phyloP scores from a whole-genome alignment of 2,329 filamentous ascomycete genomes.

The Ophiostoma populinum region DNA sequence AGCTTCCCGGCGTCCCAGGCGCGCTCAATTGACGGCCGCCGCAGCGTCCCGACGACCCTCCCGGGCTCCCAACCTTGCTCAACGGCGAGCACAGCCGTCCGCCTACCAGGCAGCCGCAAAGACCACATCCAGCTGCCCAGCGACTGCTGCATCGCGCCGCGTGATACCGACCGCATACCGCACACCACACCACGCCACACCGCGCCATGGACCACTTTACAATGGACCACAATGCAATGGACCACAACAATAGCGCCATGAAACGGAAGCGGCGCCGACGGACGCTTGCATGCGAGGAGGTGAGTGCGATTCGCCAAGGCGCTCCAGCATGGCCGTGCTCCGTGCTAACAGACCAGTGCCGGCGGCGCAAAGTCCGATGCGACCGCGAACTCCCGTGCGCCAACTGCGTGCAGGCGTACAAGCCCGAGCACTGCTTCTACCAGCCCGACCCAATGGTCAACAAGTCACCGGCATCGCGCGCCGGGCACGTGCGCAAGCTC shows the following conservation, averaged over 20 bases:
- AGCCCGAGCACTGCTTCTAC: constrained; percentile 11
- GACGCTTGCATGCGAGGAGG: constrained; percentile 22
- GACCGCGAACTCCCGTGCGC: constrained; percentile 23
- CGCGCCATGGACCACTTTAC: not conserved
- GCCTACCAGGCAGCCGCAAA: no score
- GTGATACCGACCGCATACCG: no score
- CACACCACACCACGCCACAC: not conserved
- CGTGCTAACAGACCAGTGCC: constrained; percentile 16
- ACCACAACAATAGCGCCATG: constrained; percentile 2
- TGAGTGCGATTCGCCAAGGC: constrained; percentile 1
- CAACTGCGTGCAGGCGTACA: constrained; percentile 22
- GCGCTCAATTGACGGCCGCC: no score
- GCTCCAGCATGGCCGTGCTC: no score
- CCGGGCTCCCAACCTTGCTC: no score
- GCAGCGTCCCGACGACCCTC: no score
- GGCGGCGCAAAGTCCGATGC: constrained; percentile 27
- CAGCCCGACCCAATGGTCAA: constrained; percentile 10
- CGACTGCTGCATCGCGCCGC: no score
- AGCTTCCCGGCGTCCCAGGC: no score
- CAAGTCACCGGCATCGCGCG: constrained; percentile 6
- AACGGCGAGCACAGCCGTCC: no score
- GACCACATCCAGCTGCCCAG: no score
- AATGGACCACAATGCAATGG: no score
- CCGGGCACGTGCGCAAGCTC: constrained; percentile 5
- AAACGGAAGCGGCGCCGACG: constrained; percentile 12